phyloP scores from a whole-genome alignment of 192 early-diverging fungal species.

The Lobosporangium transversale region DNA sequence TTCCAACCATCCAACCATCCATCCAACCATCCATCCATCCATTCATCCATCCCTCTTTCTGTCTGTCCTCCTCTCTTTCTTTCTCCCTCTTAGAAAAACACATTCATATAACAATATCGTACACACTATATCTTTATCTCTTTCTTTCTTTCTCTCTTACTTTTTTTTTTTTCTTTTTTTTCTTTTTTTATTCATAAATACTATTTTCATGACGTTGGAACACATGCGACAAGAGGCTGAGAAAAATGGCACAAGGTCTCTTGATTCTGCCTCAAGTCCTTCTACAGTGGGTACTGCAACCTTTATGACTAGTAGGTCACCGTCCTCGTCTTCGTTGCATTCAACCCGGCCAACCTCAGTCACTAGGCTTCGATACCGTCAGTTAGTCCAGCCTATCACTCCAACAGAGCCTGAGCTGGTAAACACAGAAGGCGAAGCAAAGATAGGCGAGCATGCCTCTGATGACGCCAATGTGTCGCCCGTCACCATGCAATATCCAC shows the following conservation, averaged over 20 bases:
- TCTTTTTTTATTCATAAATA: too few relatives aligned
- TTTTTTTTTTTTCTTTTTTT: conserved; percentile 7
- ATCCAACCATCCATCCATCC: not conserved
- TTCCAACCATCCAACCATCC: too few relatives aligned
- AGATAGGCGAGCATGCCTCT: not conserved
- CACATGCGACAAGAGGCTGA: conserved; percentile 4
- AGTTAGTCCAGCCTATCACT: conserved; percentile 44
- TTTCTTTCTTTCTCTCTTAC: not conserved
- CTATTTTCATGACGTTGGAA: conserved; percentile 8
- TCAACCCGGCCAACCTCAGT: not conserved
- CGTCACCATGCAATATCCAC: conserved; percentile 16
- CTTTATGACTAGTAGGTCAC: conserved; percentile 5
- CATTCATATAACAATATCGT: too few relatives aligned
- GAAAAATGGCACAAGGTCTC: conserved; percentile 12
- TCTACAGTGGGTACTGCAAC: not conserved
- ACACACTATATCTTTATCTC: not conserved
- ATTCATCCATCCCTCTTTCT: not conserved
- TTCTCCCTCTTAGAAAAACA: not conserved
- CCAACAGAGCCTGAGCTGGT: conserved; percentile 33
- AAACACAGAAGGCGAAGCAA: not conserved
- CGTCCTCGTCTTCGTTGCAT: conserved; percentile 19
- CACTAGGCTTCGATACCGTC: conserved; percentile 41
- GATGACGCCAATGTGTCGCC: not conserved
- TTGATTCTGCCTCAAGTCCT: not conserved
- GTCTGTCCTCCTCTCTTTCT: not conserved